Evolutionary conservation across 208 protist species (phyloP).

Genomic region (Kentomonas sorsogonicus): DNA sequence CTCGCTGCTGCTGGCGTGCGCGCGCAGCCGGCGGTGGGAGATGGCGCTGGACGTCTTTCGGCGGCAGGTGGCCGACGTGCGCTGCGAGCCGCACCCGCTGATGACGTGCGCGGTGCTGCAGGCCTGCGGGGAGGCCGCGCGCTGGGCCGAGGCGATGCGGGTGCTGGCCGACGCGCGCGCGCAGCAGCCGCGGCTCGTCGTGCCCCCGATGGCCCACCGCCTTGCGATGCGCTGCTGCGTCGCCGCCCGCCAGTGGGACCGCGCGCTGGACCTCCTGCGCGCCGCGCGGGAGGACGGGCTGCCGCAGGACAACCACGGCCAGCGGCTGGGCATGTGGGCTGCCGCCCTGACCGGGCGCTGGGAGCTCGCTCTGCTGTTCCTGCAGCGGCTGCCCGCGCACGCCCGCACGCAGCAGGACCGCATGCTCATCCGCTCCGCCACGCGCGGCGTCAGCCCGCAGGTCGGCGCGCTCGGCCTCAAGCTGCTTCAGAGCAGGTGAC

Average conservation of each 20-base stretch:
- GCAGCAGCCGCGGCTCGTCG: slow-evolving; percentile 56
- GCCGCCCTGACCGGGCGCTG: slow-evolving; percentile 62
- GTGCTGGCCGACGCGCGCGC: slow-evolving; percentile 31
- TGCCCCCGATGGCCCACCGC: slow-evolving; percentile 71
- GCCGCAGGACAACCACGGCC: slow-evolving; percentile 66
- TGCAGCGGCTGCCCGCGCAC: slow-evolving; percentile 37
- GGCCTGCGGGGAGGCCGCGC: slow-evolving; percentile 43
- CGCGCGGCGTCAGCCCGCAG: slow-evolving; percentile 34
- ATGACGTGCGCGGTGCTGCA: slow-evolving; percentile 64
- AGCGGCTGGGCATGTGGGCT: slow-evolving; percentile 65
- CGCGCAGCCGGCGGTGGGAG: slow-evolving; percentile 54
- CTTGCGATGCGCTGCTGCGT: slow-evolving; percentile 65
- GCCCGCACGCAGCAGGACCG: slow-evolving; percentile 60
- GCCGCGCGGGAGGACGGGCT: slow-evolving; percentile 60
- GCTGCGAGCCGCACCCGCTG: slow-evolving; percentile 55
- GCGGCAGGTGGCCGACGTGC: slow-evolving; percentile 47
- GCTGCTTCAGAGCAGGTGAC: slow-evolving; percentile 64
- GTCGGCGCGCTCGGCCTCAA: slow-evolving; percentile 54
- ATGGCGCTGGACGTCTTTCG: slow-evolving; percentile 37
- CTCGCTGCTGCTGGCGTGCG: slow-evolving; percentile 61
- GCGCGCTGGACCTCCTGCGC: slow-evolving; percentile 39
- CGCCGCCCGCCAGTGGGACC: slow-evolving; percentile 33
- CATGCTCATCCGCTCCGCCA: slow-evolving; percentile 52
- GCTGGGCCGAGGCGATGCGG: slow-evolving; percentile 44
- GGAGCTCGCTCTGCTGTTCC: slow-evolving; percentile 54